phyloP scores from a whole-genome alignment of 345 rosid genomes.

The Eucalyptus paniculata region DNA sequence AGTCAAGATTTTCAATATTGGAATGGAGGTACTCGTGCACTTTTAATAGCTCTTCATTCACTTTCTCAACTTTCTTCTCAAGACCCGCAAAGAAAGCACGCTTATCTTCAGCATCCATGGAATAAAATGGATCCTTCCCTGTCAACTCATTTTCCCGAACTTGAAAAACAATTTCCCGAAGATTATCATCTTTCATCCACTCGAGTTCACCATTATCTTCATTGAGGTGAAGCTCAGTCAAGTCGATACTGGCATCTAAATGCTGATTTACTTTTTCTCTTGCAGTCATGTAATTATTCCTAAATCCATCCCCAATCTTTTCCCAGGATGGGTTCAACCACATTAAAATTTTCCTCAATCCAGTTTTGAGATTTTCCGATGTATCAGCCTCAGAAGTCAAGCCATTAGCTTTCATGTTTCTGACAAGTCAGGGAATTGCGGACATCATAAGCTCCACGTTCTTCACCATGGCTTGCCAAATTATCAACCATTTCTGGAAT shows the following conservation, averaged over 20 bases:
- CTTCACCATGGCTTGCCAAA: background rate
- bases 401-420: background rate
- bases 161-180: constrained; percentile 66
- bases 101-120: constrained; percentile 63
- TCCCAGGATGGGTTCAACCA: constrained; percentile 50
- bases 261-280: constrained; percentile 36
- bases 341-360: constrained; percentile 56
- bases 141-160: constrained; percentile 88
- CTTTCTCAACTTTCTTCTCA: constrained; percentile 73
- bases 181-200: constrained; percentile 86
- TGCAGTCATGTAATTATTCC: constrained; percentile 57
- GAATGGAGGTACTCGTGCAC: constrained; percentile 80
- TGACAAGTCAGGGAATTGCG: background rate
- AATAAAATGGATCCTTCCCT: constrained; percentile 76
- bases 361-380: constrained; percentile 29
- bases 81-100: constrained; percentile 69
- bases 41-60: constrained; percentile 51
- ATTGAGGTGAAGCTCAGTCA: constrained; percentile 24
- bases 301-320: constrained; percentile 70
- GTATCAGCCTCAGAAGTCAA: constrained; percentile 6
- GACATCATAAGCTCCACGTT: background rate
- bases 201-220: constrained; percentile 55
- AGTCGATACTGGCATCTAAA: constrained; percentile 11
- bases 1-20: constrained; percentile 81
- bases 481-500: constrained; percentile 5